A percentile compares a stretch with the other conserved stretches of the same genome.
These are phyloP conservation scores for Solanum peruvianum DNA, from an alignment of 257 asterid genomes.

Conservation along the genomic window DNA sequence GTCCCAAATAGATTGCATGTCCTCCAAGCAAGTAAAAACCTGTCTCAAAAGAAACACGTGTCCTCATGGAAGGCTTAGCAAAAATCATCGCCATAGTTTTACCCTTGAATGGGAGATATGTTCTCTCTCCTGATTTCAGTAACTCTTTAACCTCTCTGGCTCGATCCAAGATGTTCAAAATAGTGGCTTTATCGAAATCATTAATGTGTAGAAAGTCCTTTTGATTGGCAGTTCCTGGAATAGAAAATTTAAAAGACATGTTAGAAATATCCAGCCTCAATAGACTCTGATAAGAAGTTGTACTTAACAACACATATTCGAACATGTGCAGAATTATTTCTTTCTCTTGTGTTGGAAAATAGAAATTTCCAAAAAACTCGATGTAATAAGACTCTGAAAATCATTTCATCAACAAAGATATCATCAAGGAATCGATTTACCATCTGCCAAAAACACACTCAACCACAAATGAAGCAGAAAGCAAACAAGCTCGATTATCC, in stretches of 20 bases:
- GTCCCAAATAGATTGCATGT: slow-evolving; percentile 91
- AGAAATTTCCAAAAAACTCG: neutral
- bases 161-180: slow-evolving; percentile 59
- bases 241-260: neutral
- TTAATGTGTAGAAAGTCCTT: slow-evolving; percentile 79
- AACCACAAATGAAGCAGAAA: neutral
- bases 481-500: neutral
- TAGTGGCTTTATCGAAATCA: slow-evolving; percentile 77
- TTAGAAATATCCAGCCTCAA: neutral
- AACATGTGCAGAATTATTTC: neutral
- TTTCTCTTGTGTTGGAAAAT: too few species aligned
- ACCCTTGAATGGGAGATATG: slow-evolving; percentile 82
- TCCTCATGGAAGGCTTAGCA: slow-evolving; percentile 98
- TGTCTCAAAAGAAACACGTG: slow-evolving; percentile 91
- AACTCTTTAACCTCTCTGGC: slow-evolving; percentile 85
- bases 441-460: neutral
- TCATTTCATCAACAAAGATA: neutral
- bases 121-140: slow-evolving; percentile 70
- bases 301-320: neutral
- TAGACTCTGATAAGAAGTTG: neutral
- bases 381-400: neutral
- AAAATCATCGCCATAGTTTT: slow-evolving; percentile 98
- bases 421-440: neutral
- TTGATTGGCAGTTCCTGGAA: slow-evolving; percentile 56
- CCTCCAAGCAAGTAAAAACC: slow-evolving; percentile 97